Evolutionary conservation across 2,329 filamentous ascomycete species (phyloP).

Genomic region (Hypoxylon sp.): DNA sequence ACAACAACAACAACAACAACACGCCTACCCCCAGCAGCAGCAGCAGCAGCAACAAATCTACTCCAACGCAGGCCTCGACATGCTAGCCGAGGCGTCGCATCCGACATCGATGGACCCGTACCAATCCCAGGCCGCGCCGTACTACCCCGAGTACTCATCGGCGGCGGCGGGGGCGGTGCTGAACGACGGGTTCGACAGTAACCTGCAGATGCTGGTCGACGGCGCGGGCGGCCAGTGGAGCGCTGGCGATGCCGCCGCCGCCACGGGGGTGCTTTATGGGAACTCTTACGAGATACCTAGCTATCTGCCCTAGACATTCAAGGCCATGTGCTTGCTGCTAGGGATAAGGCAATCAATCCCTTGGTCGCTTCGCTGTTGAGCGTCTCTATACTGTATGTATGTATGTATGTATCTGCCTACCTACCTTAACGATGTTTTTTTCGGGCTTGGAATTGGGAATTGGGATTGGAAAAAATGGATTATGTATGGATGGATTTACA

Average conservation of each 20-base stretch:
- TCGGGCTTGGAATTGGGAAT: too few species aligned
- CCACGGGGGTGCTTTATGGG: constrained; percentile 41
- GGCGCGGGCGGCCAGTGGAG: constrained; percentile 46
- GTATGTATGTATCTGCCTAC: too few species aligned
- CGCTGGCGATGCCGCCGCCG: constrained; percentile 39
- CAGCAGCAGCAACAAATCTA: constrained; percentile 37
- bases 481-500: too few species aligned
- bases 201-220: constrained; percentile 55
- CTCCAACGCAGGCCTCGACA: constrained; percentile 49
- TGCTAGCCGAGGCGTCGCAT: constrained; percentile 54
- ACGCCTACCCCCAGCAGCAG: constrained; percentile 4
- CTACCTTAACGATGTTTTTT: too few species aligned
- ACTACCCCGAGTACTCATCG: constrained; percentile 41
- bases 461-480: too few species aligned
- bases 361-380: too few species aligned
- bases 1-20: constrained; percentile 8
- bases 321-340: too few species aligned
- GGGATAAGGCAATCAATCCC: too few species aligned
- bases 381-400: too few species aligned
- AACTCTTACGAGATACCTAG: constrained; percentile 36
- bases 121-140: constrained; percentile 27
- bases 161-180: constrained; percentile 35
- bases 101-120: constrained; percentile 42
- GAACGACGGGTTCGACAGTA: constrained; percentile 57
- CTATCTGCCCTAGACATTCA: constrained; percentile 18